A percentile compares a stretch with the other conserved stretches of the same genome.
Evolutionary conservation across 768 basidiomycete species (phyloP).

Genomic region (Russula earlei): DNA sequence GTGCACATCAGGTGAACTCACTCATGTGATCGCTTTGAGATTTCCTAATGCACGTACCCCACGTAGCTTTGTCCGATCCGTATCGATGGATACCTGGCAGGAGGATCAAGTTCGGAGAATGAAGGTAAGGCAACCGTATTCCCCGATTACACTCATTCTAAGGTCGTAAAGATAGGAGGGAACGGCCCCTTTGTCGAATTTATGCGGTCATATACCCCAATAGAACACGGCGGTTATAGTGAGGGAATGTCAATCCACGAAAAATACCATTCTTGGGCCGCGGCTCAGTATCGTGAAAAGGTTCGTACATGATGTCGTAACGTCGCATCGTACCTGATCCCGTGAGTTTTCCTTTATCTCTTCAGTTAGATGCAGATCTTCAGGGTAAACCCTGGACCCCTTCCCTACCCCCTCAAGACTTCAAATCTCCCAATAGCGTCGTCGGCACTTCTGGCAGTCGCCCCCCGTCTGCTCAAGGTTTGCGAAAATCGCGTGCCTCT

Average conservation of each 20-base stretch:
- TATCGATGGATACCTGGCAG: constrained; percentile 97
- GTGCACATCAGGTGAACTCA: constrained; percentile 73
- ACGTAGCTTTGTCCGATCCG: constrained; percentile 76
- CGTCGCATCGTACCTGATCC: background rate
- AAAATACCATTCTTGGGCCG: constrained; percentile 91
- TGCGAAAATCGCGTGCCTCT: constrained; percentile 79
- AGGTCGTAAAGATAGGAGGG: constrained; percentile 60
- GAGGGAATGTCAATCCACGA: constrained; percentile 54
- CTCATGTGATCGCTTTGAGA: background rate
- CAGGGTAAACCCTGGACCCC: constrained; percentile 74
- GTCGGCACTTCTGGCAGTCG: constrained; percentile 39
- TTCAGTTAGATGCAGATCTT: constrained; percentile 66
- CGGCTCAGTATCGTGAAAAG: constrained; percentile 91
- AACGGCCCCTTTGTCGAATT: constrained; percentile 78
- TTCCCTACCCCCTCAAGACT: constrained; percentile 52
- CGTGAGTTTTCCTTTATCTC: background rate
- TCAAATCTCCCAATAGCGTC: constrained; percentile 29
- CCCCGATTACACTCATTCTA: background rate
- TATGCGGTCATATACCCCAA: constrained; percentile 56
- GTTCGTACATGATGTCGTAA: constrained; percentile 31
- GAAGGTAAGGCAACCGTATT: constrained; percentile 46
- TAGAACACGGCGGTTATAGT: constrained; percentile 60
- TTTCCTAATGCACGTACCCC: constrained; percentile 17
- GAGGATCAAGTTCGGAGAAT: constrained; percentile 81
- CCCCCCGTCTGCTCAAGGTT: constrained; percentile 69